phyloP scores from a whole-genome alignment of 2,329 filamentous ascomycete species.

The Fusarium devonianum region DNA sequence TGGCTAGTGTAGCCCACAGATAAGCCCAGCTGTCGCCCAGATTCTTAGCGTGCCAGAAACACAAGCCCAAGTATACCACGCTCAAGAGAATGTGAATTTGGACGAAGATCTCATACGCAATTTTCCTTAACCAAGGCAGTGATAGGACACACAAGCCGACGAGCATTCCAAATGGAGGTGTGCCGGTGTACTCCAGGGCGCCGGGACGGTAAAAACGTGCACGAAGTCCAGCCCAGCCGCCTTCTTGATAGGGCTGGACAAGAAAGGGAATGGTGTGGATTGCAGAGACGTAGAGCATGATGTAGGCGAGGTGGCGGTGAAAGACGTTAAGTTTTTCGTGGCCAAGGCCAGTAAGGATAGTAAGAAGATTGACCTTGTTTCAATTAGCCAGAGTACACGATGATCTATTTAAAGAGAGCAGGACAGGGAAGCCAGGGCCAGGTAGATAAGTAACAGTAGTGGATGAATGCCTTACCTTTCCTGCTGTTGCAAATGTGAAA shows the following conservation, averaged over 20 bases:
- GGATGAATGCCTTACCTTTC: too few species aligned
- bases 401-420: too few species aligned
- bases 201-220: background rate
- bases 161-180: background rate
- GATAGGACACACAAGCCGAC: background rate
- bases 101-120: background rate
- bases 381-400: too few species aligned
- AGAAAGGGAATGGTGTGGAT: background rate
- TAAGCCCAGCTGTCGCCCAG: background rate
- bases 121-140: background rate
- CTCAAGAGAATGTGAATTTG: background rate
- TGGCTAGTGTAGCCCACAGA: background rate
- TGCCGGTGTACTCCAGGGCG: background rate
- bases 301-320: background rate
- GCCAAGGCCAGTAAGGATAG: background rate
- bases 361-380: background rate
- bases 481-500: background rate
- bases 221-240: background rate
- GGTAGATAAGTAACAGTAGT: too few species aligned
- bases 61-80: background rate
- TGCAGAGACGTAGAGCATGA: background rate
- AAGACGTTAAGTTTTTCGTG: background rate
- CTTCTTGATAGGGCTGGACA: background rate
- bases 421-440: too few species aligned
- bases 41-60: background rate